A percentile compares a stretch with the other conserved stretches of the same genome.
Conservation (phyloP, 345 rosid genomes). For the Clausena lansium region DNA sequence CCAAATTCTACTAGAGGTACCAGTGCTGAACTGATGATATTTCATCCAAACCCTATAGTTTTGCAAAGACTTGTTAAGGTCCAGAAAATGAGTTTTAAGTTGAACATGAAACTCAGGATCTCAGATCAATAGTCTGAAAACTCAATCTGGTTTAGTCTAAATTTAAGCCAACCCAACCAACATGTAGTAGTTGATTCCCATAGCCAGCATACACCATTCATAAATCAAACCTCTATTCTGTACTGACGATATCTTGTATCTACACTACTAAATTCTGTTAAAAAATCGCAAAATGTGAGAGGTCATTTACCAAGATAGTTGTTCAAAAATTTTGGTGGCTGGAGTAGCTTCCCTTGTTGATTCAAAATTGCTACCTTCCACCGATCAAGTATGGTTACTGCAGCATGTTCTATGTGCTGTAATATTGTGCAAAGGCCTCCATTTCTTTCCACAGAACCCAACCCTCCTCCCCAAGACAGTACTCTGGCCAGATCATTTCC, state of each 20-base stretch:
- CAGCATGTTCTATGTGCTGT: conserved; percentile 75
- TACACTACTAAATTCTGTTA: not conserved
- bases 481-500: conserved; percentile 96
- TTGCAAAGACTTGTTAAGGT: not conserved
- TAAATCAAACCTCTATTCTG: not conserved
- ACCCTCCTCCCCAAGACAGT: conserved; percentile 85
- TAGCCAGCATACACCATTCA: not conserved
- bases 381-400: conserved; percentile 85
- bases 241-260: not conserved
- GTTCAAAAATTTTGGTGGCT: conserved; percentile 73
- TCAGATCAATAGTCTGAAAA: not conserved
- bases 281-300: conserved; percentile 1
- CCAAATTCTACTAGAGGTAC: not conserved
- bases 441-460: conserved; percentile 78
- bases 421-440: conserved; percentile 79
- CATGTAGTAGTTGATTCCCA: not conserved
- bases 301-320: conserved; percentile 72
- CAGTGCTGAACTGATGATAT: not conserved
- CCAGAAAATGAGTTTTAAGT: not conserved
- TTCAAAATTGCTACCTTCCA: conserved; percentile 72
- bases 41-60: not conserved
- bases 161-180: not conserved
- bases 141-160: not conserved
- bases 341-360: conserved; percentile 64
- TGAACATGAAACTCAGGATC: not conserved